Evolutionary conservation across 2,329 filamentous ascomycete species (phyloP).

Genomic region (Talaromyces albobiverticillius): DNA sequence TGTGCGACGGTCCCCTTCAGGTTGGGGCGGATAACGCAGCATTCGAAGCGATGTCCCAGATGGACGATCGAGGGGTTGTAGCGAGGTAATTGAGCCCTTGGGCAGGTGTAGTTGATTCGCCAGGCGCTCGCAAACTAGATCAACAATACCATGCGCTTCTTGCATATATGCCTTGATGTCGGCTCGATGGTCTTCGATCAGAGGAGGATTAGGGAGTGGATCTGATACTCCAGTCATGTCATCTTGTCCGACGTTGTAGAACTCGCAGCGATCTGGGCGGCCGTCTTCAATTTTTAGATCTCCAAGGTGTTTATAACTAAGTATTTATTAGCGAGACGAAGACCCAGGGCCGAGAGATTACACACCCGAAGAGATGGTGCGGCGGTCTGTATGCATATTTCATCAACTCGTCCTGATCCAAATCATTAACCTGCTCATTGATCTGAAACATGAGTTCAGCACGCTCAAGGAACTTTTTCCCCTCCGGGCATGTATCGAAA

Average conservation of each 20-base stretch:
- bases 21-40: conserved; percentile 6
- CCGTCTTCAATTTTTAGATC: conserved; percentile 7
- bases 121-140: neutral
- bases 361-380: conserved; percentile 2
- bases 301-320: conserved; percentile 5
- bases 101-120: neutral
- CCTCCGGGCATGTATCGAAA: conserved; percentile 1
- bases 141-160: neutral
- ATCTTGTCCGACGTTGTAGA: conserved; percentile 8
- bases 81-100: neutral
- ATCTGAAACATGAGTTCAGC: conserved; percentile 10
- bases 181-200: neutral
- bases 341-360: neutral
- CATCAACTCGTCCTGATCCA: conserved; percentile 7
- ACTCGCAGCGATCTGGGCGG: neutral
- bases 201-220: neutral
- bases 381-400: conserved; percentile 5
- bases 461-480: neutral
- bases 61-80: neutral
- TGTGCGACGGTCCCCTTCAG: conserved; percentile 1
- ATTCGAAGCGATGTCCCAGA: conserved; percentile 1
- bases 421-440: neutral
- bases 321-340: neutral
- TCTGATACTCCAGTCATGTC: conserved; percentile 4
- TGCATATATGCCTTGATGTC: conserved; percentile 2